Percentiles rank a stretch among this genome's conserved stretches.
Conservation (phyloP, 108 stramenopile genomes). For the Mediolabrus comicus region DNA sequence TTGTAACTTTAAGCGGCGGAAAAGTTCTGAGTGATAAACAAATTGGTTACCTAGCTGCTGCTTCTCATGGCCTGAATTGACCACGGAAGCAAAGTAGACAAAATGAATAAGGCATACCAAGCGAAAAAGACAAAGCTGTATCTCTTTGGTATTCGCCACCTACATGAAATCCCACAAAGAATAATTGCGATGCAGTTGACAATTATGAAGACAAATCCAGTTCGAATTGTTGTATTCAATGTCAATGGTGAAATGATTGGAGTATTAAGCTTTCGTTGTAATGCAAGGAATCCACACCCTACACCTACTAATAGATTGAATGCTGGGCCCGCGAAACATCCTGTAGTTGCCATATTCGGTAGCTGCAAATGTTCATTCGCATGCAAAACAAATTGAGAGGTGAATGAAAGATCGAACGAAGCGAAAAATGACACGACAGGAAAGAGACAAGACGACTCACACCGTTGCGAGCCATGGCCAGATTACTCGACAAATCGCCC, state of each 20-base stretch:
- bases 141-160: conserved; percentile 31
- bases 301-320: conserved; percentile 78
- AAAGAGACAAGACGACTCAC: no score
- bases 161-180: conserved; percentile 40
- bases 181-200: conserved; percentile 61
- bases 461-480: conserved; percentile 69
- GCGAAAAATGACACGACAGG: no score
- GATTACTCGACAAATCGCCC: conserved; percentile 71
- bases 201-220: conserved; percentile 70
- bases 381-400: no score
- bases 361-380: no score
- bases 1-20: conserved; percentile 42
- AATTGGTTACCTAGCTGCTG: no score
- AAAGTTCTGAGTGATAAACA: conserved; percentile 28
- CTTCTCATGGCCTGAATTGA: neutral
- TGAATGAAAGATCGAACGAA: no score
- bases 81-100: conserved; percentile 6
- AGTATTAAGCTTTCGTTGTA: conserved; percentile 22
- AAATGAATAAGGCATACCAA: conserved; percentile 23
- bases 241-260: conserved; percentile 40
- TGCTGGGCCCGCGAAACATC: conserved; percentile 52
- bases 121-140: conserved; percentile 35
- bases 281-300: conserved; percentile 33
- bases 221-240: conserved; percentile 51
- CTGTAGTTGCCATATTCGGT: conserved; percentile 52